Conservation (phyloP, 148 eudicot species). For the Arctostaphylos glauca region DNA sequence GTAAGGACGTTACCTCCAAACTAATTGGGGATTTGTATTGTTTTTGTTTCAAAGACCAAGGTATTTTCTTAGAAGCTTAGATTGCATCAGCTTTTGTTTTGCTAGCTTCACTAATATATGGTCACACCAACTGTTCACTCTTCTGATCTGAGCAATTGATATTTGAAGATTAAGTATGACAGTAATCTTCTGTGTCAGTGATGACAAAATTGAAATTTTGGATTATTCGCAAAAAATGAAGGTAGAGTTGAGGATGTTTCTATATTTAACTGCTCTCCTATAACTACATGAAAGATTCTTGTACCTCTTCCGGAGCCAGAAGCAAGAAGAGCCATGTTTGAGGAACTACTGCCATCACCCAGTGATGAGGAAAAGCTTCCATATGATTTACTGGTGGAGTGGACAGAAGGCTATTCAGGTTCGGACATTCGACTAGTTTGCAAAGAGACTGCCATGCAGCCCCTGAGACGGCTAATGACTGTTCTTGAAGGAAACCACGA, state of each 20-base stretch:
- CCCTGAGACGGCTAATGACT: conserved; percentile 78
- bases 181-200: conserved; percentile 22
- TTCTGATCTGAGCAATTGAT: background rate
- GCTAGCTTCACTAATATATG: conserved; percentile 1
- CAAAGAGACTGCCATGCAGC: conserved; percentile 99
- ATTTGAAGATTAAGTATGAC: background rate
- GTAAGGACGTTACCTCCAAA: background rate
- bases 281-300: conserved; percentile 55
- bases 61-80: background rate
- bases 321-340: conserved; percentile 89
- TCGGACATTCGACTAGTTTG: conserved; percentile 90
- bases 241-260: background rate
- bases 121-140: background rate
- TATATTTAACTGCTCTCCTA: background rate
- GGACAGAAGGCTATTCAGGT: conserved; percentile 87
- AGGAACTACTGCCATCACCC: conserved; percentile 68
- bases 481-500: conserved; percentile 67
- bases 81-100: background rate
- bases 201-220: conserved; percentile 3
- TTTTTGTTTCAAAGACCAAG: background rate
- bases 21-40: background rate
- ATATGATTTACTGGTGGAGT: conserved; percentile 70
- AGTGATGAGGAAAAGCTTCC: conserved; percentile 56
- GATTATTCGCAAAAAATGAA: no score
- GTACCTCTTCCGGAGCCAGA: conserved; percentile 97